Evolutionary conservation across 164 flowering plant genomes (phyloP).

Genomic region (Chloranthus sessilifolius): DNA sequence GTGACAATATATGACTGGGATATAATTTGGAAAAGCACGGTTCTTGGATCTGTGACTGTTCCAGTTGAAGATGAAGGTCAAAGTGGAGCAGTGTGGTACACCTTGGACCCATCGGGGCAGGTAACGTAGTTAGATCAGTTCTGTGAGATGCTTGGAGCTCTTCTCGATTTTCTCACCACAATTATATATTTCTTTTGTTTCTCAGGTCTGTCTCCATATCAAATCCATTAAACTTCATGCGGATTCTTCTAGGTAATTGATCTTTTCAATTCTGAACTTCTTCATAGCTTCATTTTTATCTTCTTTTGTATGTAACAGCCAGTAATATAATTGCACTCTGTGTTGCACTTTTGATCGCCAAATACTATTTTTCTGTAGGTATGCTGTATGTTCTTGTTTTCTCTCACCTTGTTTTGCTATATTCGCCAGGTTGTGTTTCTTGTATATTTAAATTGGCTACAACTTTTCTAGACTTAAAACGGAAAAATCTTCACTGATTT

Average conservation of each 20-base stretch:
- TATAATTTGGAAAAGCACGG: conserved; percentile 95
- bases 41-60: conserved; percentile 87
- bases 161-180: not conserved
- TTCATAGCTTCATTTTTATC: not conserved
- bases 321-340: no score
- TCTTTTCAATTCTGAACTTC: not conserved
- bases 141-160: not conserved
- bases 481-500: no score
- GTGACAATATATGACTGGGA: conserved; percentile 98
- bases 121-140: conserved; percentile 23
- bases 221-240: conserved; percentile 53
- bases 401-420: no score
- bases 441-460: no score
- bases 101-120: conserved; percentile 93
- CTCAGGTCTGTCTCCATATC: conserved; percentile 91
- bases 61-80: conserved; percentile 78
- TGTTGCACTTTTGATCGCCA: no score
- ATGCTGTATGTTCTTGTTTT: no score
- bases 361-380: no score
- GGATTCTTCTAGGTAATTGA: conserved; percentile 62
- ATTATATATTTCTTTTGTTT: conserved; percentile 15
- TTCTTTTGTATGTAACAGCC: no score
- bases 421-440: no score
- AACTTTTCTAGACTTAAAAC: no score
- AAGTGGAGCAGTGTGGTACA: conserved; percentile 82